Evolutionary conservation across 2,329 filamentous ascomycete genomes (phyloP), one percentile per base, ranked within the genome.

Genomic region (Zopfia rhizophila): DNA sequence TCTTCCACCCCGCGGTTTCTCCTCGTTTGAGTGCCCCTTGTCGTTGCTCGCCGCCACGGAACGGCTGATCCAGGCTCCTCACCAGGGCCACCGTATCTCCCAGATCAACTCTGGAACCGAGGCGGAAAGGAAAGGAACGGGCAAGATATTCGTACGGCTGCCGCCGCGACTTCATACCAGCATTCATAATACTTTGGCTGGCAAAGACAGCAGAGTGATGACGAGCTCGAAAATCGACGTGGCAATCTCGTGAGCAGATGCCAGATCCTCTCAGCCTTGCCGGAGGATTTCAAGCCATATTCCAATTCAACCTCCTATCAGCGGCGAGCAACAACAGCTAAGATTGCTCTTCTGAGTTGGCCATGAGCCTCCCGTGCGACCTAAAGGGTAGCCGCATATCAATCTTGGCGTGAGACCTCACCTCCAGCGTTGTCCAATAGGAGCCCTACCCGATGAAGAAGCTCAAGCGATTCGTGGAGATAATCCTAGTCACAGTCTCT

Each of bases 331-430:
- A 28, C 19, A 38, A 44, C 33, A 43, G 43, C 35, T 30, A 39
- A 53, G 59, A 56, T 61, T 66, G 63, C 56, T 63, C 38, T 47
- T 56, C 46, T 55, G 63, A 60, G 63, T 48, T 67, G 65, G 62
- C 59, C 30, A 27, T 24, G 51, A 49, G 44, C 37, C 38, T 39
- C 48, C 50, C 45, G 51, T 45, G 59, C 50, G 45, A 51, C 56
- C 51, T 60, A 60, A 61, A 64, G 65, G 64, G 38, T 60, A 44
- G 28, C 22, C 59, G 60, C 60, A 56, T 61, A 45, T 53, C 57
- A 58, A 39, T 47, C 63, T 58, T 61, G 55, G 56, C 55, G 31
- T 8, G 24, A 8, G 8, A n/a, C n/a, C n/a, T n/a, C n/a, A n/a
- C n/a, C n/a, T n/a, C n/a, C n/a, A n/a, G n/a, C n/a, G n/a, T n/a